Base-by-base conservation (phyloP, 2,329 filamentous ascomycete genomes). In the Orbilia quercus region DNA sequence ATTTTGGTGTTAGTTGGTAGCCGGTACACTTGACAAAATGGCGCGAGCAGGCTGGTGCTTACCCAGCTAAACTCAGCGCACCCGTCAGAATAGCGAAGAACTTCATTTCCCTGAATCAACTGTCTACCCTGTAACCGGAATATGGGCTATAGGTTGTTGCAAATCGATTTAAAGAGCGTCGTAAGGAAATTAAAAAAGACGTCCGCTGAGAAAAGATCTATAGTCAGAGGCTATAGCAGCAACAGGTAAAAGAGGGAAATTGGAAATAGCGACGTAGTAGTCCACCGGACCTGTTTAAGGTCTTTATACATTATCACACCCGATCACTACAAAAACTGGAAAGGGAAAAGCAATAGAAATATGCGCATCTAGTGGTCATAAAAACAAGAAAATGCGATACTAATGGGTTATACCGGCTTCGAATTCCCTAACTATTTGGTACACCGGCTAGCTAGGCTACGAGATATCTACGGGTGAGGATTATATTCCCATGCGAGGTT, bases 181-280 rank as follows among this genome's bases (percentile, higher is more conserved):
- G 16, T n/a, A n/a, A 42, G 34, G 57, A 40, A 57, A 57, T 22
- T 45, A 5, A 57, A 57, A 45, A 31, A 44, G n/a, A 22, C n/a
- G 42, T 45, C 42, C 11, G 20, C 14, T 20, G 18, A 5, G 7
- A 51, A 53, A 22, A 23, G 36, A 44, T 44, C 20, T 62, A 44
- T 62, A 51, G 45, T 28, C 45, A 44, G 48, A 23, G 45, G 58
- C 58, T 31, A 51, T 36, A 28, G 48, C 14, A 51, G 45, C 45
- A 44, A 62, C 23, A 31, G 45, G 48, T 22, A 62, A 62, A 62
- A 36, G 58, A 62, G 45, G 18, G 36, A 42, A 62, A 62, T 16
- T n/a, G 16, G 42, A 45, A 48, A 62, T 31, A 44, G 58, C 58
- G 51, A 45, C 58, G 20, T 18, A 25, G 58, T 45, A 62, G 58